Evolutionary conservation across 495 filamentous ascomycete species (phyloP).

Genomic region (Talaromyces wortmannii): DNA sequence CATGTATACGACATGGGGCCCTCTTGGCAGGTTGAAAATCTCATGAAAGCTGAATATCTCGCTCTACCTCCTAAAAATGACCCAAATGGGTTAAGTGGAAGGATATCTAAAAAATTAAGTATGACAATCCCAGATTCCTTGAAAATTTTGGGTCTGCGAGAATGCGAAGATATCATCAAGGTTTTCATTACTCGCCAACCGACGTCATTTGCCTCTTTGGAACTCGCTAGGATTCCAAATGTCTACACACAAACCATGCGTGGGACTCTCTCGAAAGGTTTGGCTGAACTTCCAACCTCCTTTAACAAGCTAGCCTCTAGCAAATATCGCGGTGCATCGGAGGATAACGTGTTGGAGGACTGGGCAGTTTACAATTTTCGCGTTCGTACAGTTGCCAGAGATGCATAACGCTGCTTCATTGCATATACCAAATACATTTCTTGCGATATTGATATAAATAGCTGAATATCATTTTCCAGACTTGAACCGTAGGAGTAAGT

Average conservation of each 20-base stretch:
- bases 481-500: too few relatives aligned
- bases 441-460: not conserved
- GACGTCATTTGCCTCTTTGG: conserved; percentile 7
- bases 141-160: conserved; percentile 1
- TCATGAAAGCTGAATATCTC: not conserved
- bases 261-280: not conserved
- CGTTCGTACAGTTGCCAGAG: not conserved
- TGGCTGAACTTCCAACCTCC: not conserved
- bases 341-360: not conserved
- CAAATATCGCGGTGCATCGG: not conserved
- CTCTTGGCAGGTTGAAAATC: conserved; percentile 8
- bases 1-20: conserved; percentile 4
- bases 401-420: not conserved
- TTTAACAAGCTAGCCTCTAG: not conserved
- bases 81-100: not conserved
- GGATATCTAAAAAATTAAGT: not conserved
- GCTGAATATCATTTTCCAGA: not conserved
- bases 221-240: conserved; percentile 3
- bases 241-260: not conserved
- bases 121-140: not conserved
- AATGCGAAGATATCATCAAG: conserved; percentile 11
- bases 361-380: not conserved
- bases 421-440: not conserved
- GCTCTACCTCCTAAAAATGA: not conserved
- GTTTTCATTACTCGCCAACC: conserved; percentile 9